Evolutionary conservation across 768 basidiomycete genomes (phyloP).

Genomic region (Gyrodon lividus): DNA sequence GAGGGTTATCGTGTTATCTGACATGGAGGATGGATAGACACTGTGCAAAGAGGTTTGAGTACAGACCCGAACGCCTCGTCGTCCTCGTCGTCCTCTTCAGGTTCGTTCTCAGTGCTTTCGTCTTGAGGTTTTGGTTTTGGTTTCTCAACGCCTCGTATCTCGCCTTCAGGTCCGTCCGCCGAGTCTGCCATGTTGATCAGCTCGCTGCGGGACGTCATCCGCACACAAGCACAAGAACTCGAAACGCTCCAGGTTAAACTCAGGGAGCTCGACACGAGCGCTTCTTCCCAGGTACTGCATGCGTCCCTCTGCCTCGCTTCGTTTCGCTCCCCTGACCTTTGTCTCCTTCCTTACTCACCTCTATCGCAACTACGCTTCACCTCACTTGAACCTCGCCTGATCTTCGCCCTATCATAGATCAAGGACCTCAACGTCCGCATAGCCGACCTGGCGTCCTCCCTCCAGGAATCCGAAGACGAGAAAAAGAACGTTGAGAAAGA

Average conservation of each 20-base stretch:
- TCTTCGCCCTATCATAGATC: conserved; percentile 41
- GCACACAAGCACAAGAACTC: conserved; percentile 78
- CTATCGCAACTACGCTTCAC: no score
- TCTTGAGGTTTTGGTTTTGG: background rate
- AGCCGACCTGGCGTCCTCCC: conserved; percentile 42
- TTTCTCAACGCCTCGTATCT: background rate
- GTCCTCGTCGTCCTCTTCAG: conserved; percentile 51
- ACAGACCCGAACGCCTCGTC: conserved; percentile 66
- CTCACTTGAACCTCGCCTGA: no score
- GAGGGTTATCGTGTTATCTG: background rate
- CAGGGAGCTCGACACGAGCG: conserved; percentile 35
- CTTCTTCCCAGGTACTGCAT: conserved; percentile 40
- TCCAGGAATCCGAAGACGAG: conserved; percentile 58
- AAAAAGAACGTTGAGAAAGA: conserved; percentile 89
- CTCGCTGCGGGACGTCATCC: conserved; percentile 81
- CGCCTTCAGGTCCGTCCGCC: conserved; percentile 54
- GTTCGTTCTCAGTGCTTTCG: conserved; percentile 33
- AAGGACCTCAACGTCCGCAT: conserved; percentile 48
- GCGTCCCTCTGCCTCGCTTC: background rate
- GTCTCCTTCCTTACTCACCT: conserved; percentile 1
- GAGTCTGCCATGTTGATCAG: conserved; percentile 81
- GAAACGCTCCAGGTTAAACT: conserved; percentile 64
- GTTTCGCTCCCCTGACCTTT: background rate
- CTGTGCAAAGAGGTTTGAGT: conserved; percentile 71
- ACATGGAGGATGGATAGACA: conserved; percentile 44